Conservation (phyloP, 2,329 filamentous ascomycete genomes). For the Aaosphaeria arxii region DNA sequence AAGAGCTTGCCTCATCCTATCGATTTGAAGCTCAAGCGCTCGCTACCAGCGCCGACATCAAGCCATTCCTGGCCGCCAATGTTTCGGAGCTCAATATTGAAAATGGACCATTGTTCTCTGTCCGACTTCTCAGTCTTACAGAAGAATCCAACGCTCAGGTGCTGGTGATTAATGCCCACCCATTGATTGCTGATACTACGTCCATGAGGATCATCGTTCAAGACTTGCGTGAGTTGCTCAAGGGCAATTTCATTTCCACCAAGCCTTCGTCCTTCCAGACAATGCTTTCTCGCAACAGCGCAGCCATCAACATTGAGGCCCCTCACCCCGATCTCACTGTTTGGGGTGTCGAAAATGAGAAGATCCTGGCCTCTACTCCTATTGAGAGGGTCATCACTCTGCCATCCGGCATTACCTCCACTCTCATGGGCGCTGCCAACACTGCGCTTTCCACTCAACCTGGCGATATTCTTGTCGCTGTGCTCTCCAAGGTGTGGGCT, state of each 20-base stretch:
- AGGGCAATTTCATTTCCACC: conserved; percentile 5
- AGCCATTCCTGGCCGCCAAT: background rate
- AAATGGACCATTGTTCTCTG: conserved; percentile 12
- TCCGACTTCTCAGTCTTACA: conserved; percentile 6
- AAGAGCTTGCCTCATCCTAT: conserved; percentile 10
- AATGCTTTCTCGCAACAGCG: background rate
- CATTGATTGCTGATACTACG: conserved; percentile 9
- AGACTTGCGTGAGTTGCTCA: conserved; percentile 12
- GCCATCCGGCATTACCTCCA: conserved; percentile 4
- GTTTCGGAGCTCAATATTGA: conserved; percentile 6
- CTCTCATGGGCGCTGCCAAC: conserved; percentile 14
- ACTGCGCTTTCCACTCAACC: conserved; percentile 49
- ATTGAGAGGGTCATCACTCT: conserved; percentile 7
- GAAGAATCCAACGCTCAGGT: conserved; percentile 5
- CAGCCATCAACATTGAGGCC: background rate
- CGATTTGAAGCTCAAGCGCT: conserved; percentile 6
- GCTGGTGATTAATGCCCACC: conserved; percentile 7
- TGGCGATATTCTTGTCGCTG: conserved; percentile 52
- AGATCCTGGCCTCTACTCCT: conserved; percentile 1
- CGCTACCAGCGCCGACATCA: conserved; percentile 3
- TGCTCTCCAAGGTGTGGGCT: conserved; percentile 36
- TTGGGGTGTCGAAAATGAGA: conserved; percentile 7
- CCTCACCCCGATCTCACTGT: conserved; percentile 3
- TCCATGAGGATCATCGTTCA: conserved; percentile 12
- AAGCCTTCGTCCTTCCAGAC: conserved; percentile 10